Evolutionary conservation across 768 basidiomycete species (phyloP), one percentile per base, ranked within the genome.

Genomic region (Calocybe indica): DNA sequence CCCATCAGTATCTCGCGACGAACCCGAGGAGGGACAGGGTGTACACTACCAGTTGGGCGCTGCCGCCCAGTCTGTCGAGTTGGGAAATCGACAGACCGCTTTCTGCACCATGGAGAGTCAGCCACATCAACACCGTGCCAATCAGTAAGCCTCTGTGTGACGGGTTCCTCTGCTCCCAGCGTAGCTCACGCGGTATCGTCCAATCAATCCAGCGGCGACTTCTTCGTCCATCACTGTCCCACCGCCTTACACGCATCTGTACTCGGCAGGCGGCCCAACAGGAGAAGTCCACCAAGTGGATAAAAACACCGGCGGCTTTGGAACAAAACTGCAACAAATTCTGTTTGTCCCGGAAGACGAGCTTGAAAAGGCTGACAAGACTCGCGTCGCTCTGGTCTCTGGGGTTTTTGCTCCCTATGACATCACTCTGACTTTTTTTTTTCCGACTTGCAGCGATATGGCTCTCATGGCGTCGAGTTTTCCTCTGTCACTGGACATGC

Each of bases 181-280:
- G 5, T 7, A 33, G 12, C 14, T 39, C n/a, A 9, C n/a, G n/a
- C 22, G 29, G 43, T 48, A 2, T 34, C 14, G 40, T 32, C 39
- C 22, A 40, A 52, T 14, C 13, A 38, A 13, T 43, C 1, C 48
- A 78, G 75, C 75, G n/a, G 75, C 78, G 7, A 74, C 72, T 0
- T 80, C 78, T 5, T 78, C 76, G 0, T 79, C 78, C 50, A 71
- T 78, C 14, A 62, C 67, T 12, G 55, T 78, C 2, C 76, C 78
- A 1, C 68, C 70, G 4, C 78, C 76, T 1, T 73, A 62, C 55
- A 71, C 66, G 6, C 70, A 73, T 51, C 55, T 70, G 5, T 80
- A 79, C 59, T 76, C 76, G 22, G 65, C 65, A 5, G 76, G 78
- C 1, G 78, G 78, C 1, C 78, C 76, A 1, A 71, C 73, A 0